Evolutionary conservation across 257 asterid genomes (phyloP), one percentile per base, ranked within the genome.

Genomic region (Lavandula angustifolia): DNA sequence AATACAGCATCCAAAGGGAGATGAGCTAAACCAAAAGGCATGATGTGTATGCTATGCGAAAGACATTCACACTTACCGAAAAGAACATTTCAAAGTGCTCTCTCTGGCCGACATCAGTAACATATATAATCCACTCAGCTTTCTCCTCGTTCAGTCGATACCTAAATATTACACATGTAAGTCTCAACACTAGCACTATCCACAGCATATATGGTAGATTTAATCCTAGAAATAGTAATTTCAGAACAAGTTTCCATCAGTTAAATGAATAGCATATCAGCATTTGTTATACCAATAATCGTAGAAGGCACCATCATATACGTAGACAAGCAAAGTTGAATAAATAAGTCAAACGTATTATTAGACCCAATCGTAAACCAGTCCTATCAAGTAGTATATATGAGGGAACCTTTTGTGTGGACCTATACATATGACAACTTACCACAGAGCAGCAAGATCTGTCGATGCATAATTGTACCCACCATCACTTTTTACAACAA

Each of bases 21-120:
- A 22, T 22, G 2, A 29, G 67, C 38, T 38, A 60, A 53, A 47
- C 37, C 37, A 29, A 46, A 62, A 51, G 32, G 53, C 14, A 54
- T 8, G 6, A 63, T 33, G 55, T 13, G 44, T 69, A 18, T 54
- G 34, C 38, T 34, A 18, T 3, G 44, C 32, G 10, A 13, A 16
- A 69, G 22, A 64, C 7, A 49, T 44, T 47, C 62, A 68, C 56
- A 82, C 99, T 81, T 79, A 94, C 96, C 62, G 84, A 63, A 67
- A 94, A 94, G 60, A 94, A 76, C 95, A 90, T 90, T 54, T 87
- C 99, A 76, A 94, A 94, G 76, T 94, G 99, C 72, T 90, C 96
- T 18, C 83, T 62, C 74, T 90, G 99, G 69, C 96, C 97, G 65
- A 86, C 91, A 58, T 94, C 96, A 54, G 99, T 94, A 27, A 94